Evolutionary conservation across 2,329 filamentous ascomycete genomes (phyloP).

Genomic region (Colletotrichum sp.): DNA sequence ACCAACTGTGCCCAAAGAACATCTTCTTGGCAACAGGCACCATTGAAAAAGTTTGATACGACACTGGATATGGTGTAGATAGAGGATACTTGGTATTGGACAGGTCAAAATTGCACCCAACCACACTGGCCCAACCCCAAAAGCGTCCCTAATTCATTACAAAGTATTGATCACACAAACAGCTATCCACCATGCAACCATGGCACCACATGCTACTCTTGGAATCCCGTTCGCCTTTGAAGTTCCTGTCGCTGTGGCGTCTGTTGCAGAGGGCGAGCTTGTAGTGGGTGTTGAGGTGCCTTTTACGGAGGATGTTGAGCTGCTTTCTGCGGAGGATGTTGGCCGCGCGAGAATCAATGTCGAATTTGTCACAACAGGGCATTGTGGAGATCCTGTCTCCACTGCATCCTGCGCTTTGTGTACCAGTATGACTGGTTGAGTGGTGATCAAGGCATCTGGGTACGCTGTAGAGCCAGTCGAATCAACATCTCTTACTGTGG

Average conservation of each 20-base stretch:
- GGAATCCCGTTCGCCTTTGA: neutral
- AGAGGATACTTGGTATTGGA: neutral
- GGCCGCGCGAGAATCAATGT: neutral
- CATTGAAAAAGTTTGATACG: fast-evolving
- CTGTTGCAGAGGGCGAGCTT: neutral
- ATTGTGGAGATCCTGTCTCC: neutral
- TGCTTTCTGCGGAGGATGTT: neutral
- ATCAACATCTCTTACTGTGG: neutral
- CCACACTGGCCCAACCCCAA: neutral
- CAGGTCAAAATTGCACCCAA: neutral
- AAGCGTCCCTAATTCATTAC: neutral
- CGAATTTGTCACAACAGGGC: neutral
- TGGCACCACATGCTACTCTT: neutral
- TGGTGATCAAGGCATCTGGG: neutral
- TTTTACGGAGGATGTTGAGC: neutral
- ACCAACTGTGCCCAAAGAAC: neutral
- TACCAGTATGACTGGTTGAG: neutral
- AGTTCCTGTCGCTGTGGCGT: neutral
- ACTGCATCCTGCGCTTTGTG: neutral
- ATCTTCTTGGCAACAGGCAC: neutral
- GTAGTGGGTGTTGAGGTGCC: neutral
- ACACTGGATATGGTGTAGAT: neutral
- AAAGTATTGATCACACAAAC: neutral
- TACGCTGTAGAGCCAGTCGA: neutral
- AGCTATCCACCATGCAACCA: neutral